Conservation (phyloP, 2,329 filamentous ascomycete species). For the Colletotrichum neosansevieriae region DNA sequence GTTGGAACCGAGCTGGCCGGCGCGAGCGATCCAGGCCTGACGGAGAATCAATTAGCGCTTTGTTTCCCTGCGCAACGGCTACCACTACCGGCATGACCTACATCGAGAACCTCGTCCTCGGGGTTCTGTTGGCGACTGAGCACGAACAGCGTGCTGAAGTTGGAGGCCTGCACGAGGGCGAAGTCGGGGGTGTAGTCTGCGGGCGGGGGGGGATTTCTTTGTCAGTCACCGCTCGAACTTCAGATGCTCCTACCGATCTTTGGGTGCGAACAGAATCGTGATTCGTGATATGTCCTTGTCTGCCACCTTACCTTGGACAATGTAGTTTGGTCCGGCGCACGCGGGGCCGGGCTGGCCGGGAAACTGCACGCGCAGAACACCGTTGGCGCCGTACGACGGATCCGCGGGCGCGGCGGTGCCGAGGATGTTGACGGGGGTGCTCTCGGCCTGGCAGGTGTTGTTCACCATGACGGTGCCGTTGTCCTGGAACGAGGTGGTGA, state of each 20-base stretch:
- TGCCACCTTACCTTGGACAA: slow-evolving; percentile 46
- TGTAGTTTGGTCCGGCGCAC: slow-evolving; percentile 50
- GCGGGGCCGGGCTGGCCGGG: slow-evolving; percentile 46
- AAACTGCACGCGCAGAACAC: slow-evolving; percentile 49
- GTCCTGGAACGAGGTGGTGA: slow-evolving; percentile 41
- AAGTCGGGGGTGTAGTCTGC: slow-evolving; percentile 48
- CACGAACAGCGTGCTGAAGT: slow-evolving; percentile 50
- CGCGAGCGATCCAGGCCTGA: slow-evolving; percentile 46
- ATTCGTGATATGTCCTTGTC: too few species aligned
- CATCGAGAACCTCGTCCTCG: slow-evolving; percentile 45
- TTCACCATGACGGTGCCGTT: slow-evolving; percentile 49
- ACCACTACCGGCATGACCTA: slow-evolving; percentile 39
- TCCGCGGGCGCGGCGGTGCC: slow-evolving; percentile 46
- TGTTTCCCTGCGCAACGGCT: background rate
- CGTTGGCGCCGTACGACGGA: slow-evolving; percentile 46
- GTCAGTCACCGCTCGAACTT: too few species aligned
- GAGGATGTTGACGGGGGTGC: slow-evolving; percentile 46
- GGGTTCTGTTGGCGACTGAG: slow-evolving; percentile 48
- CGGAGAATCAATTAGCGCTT: slow-evolving; percentile 9
- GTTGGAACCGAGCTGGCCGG: slow-evolving; percentile 44
- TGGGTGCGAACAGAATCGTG: too few species aligned
- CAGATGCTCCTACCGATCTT: too few species aligned
- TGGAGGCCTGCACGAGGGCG: slow-evolving; percentile 49
- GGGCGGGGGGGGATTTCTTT: too few species aligned
- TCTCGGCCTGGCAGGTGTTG: slow-evolving; percentile 48